Evolutionary conservation across 1,284 basidiomycete genomes (phyloP).

Genomic region (Porodaedalea pini): DNA sequence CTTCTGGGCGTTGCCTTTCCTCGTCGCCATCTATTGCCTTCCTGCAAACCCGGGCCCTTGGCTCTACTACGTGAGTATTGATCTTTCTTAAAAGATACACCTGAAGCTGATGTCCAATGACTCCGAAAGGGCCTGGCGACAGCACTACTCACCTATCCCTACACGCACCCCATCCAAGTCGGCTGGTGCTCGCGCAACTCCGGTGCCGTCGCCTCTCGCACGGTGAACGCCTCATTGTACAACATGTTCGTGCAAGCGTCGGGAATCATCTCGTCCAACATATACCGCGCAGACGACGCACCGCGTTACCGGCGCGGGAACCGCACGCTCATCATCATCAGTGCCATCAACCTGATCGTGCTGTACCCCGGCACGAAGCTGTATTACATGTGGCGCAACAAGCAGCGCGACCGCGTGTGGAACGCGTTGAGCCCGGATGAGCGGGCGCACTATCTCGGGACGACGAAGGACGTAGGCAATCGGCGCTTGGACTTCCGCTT

Average conservation of each 20-base stretch:
- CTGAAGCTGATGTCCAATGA: neutral
- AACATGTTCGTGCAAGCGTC: constrained; percentile 56
- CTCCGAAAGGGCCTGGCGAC: constrained; percentile 29
- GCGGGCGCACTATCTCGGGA: constrained; percentile 38
- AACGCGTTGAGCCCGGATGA: constrained; percentile 48
- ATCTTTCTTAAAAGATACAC: neutral
- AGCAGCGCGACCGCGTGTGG: constrained; percentile 46
- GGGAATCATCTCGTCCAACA: constrained; percentile 41
- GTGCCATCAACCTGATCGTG: constrained; percentile 43
- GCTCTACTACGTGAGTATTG: constrained; percentile 39
- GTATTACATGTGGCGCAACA: constrained; percentile 52
- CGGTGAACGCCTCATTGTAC: constrained; percentile 52
- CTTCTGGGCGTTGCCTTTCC: constrained; percentile 50
- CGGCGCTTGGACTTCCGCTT: constrained; percentile 43
- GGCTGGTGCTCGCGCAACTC: constrained; percentile 55
- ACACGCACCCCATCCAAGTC: constrained; percentile 41
- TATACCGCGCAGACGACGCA: constrained; percentile 50
- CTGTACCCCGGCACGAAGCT: constrained; percentile 48
- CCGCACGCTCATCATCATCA: constrained; percentile 42
- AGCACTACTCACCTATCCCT: constrained; percentile 33
- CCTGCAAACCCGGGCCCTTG: constrained; percentile 45
- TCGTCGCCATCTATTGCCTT: constrained; percentile 45
- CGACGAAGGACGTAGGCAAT: constrained; percentile 42
- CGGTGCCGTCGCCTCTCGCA: constrained; percentile 51
- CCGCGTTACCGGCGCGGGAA: constrained; percentile 52